phyloP scores from a whole-genome alignment of 2,329 filamentous ascomycete genomes.

The Calonectria pseudoturangicola region DNA sequence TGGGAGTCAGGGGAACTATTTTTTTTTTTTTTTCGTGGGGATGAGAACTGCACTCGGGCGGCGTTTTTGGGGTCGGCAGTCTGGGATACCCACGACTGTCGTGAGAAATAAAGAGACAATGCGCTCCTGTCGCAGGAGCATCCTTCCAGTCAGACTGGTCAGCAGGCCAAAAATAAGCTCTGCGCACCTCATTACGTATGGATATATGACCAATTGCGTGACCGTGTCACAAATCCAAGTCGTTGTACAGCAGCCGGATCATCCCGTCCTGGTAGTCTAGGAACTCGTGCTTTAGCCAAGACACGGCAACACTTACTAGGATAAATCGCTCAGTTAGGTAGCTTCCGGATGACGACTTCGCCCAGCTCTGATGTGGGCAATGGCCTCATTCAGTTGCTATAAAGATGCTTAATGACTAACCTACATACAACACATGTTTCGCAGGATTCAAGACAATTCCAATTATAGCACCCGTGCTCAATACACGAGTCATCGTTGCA shows the following conservation, averaged over 20 bases:
- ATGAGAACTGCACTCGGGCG: neutral
- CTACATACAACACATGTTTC: neutral
- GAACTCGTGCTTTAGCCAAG: neutral
- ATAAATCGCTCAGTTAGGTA: neutral
- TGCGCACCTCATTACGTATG: neutral
- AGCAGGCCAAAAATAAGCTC: neutral
- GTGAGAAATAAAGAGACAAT: neutral
- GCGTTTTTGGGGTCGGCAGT: neutral
- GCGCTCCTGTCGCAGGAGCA: neutral
- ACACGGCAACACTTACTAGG: neutral
- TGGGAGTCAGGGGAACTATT: neutral
- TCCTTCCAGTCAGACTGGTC: neutral
- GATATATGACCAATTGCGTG: neutral
- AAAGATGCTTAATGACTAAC: neutral
- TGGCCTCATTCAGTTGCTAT: neutral
- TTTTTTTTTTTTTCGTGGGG: neutral
- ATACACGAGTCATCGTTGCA: neutral
- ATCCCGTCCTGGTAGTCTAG: neutral
- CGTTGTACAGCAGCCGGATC: neutral
- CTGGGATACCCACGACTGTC: conserved; percentile 6
- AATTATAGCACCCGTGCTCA: neutral
- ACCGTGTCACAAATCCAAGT: neutral
- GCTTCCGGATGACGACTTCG: neutral
- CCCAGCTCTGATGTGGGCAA: neutral
- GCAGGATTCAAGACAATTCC: neutral